Conservation (phyloP, 805 yeast genomes). For the Wickerhamomyces alni region DNA sequence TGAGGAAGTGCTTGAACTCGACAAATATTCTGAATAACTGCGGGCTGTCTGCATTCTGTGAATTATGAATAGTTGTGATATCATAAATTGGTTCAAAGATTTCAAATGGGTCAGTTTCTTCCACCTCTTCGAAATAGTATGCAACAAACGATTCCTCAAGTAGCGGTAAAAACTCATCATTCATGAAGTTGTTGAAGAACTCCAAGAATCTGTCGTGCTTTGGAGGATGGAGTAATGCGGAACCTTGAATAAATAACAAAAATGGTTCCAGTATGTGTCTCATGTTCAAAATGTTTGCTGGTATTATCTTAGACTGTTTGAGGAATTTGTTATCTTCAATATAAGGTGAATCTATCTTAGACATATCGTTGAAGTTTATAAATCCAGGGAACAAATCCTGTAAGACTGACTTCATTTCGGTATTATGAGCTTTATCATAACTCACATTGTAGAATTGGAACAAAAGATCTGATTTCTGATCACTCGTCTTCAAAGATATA, state of each 20-base stretch:
- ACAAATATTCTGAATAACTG: constrained; percentile 13
- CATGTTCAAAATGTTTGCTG: constrained; percentile 74
- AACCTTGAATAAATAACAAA: constrained; percentile 58
- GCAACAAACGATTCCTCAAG: constrained; percentile 49
- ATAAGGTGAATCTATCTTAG: constrained; percentile 37
- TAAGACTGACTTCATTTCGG: constrained; percentile 38
- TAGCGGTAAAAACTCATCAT: constrained; percentile 53
- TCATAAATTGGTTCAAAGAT: constrained; percentile 21
- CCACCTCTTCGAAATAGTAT: constrained; percentile 44
- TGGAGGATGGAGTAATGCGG: constrained; percentile 36
- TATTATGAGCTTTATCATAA: constrained; percentile 28
- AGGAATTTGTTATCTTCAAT: constrained; percentile 55
- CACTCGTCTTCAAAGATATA: constrained; percentile 26
- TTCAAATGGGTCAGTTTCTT: constrained; percentile 32
- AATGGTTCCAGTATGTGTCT: constrained; percentile 70
- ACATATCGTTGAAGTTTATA: constrained; percentile 27
- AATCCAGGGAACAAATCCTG: constrained; percentile 72
- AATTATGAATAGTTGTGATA: constrained; percentile 30
- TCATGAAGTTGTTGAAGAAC: constrained; percentile 64
- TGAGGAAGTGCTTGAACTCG: constrained; percentile 17
- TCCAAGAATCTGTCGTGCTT: constrained; percentile 26
- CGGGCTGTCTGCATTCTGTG: background rate
- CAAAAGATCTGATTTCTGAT: constrained; percentile 18
- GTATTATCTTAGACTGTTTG: constrained; percentile 58
- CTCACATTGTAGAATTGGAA: constrained; percentile 33